These are phyloP conservation scores for Populus trichocarpa DNA, from an alignment of 441 rosid species.

Conservation along the genomic window DNA sequence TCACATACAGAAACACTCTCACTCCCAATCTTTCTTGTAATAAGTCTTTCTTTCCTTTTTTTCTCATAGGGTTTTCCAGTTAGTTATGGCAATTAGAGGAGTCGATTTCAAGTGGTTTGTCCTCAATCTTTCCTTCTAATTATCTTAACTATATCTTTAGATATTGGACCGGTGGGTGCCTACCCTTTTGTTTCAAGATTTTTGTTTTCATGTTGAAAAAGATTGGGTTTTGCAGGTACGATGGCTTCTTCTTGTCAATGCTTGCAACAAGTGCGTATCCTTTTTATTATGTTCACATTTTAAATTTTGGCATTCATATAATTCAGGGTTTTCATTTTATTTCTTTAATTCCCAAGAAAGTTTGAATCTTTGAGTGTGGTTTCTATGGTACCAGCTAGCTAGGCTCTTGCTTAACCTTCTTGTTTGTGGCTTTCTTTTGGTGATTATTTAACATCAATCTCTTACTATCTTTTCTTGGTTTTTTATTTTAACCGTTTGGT, in stretches of 20 bases:
- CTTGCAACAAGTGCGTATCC: slow-evolving; percentile 99
- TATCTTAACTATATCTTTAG: background rate
- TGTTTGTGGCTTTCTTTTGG: background rate
- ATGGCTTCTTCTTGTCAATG: slow-evolving; percentile 99
- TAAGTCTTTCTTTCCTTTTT: background rate
- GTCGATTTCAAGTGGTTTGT: slow-evolving; percentile 91
- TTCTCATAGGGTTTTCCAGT: slow-evolving; percentile 16
- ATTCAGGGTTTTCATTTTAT: background rate
- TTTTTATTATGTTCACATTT: slow-evolving; percentile 20
- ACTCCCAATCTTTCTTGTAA: background rate
- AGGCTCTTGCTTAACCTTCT: background rate
- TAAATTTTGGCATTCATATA: background rate
- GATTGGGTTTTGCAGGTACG: slow-evolving; percentile 65
- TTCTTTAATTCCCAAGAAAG: background rate
- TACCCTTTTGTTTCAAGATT: background rate
- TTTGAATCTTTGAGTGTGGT: background rate
- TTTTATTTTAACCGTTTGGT: background rate
- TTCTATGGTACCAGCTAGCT: background rate
- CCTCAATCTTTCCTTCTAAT: slow-evolving; percentile 1
- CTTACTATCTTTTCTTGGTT: background rate
- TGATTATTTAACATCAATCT: background rate
- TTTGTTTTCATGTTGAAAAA: background rate
- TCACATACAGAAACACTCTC: background rate
- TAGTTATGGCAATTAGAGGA: slow-evolving; percentile 75
- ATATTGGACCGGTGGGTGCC: background rate